Percentiles rank a stretch among this genome's conserved stretches.
Conservation (phyloP, 176 grass and related monocot species). For the Rhynchospora breviuscula region DNA sequence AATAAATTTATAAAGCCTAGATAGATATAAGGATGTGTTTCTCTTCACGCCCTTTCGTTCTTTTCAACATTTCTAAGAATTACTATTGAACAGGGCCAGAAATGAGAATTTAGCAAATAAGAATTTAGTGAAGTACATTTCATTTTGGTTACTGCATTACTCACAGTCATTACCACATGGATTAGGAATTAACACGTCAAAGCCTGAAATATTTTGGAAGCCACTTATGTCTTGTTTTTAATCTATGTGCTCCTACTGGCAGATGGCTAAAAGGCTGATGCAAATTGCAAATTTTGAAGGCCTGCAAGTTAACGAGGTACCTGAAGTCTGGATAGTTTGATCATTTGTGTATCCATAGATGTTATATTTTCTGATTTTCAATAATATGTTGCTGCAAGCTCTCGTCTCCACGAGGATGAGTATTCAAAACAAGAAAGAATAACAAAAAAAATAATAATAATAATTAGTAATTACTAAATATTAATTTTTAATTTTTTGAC, state of each 20-base stretch:
- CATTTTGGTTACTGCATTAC: neutral
- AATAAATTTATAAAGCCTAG: neutral
- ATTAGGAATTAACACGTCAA: neutral
- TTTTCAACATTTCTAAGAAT: neutral
- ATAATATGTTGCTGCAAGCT: neutral
- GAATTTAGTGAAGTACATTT: neutral
- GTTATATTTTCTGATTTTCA: neutral
- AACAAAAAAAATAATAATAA: neutral
- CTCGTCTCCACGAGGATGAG: neutral
- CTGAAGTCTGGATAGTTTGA: neutral
- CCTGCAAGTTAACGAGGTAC: constrained; percentile 97
- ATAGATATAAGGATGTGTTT: neutral
- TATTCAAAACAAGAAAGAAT: neutral
- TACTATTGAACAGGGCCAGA: neutral
- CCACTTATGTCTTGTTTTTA: constrained; percentile 1
- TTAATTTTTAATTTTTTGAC: neutral
- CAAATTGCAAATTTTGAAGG: constrained; percentile 86
- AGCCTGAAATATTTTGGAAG: constrained; percentile 1
- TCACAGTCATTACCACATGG: neutral
- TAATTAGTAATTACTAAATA: neutral
- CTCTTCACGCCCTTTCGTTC: neutral
- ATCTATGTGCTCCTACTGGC: constrained; percentile 15
- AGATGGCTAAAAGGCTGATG: constrained; percentile 99
- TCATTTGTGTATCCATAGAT: neutral
- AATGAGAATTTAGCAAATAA: neutral